Evolutionary conservation across 768 basidiomycete species (phyloP).

Genomic region (Hypholoma sublateritium): DNA sequence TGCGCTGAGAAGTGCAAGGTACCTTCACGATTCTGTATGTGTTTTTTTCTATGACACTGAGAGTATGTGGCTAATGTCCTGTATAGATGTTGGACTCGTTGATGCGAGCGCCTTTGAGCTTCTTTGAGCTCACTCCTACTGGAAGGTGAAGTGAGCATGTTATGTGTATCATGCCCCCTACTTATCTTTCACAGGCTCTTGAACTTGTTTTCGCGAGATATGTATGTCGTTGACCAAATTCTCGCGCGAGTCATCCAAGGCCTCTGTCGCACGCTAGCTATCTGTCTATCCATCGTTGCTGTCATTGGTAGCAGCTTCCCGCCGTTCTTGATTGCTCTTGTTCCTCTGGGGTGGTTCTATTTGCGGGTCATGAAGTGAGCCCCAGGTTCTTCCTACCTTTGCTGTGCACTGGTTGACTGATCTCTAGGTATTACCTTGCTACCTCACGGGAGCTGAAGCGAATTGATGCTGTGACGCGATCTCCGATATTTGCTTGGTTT

Average conservation of each 20-base stretch:
- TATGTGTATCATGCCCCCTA: not conserved
- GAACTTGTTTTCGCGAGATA: slow-evolving; percentile 90
- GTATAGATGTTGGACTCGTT: slow-evolving; percentile 79
- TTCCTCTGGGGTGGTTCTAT: slow-evolving; percentile 83
- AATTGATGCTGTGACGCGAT: slow-evolving; percentile 84
- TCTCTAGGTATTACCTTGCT: slow-evolving; percentile 75
- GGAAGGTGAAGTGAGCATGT: slow-evolving; percentile 52
- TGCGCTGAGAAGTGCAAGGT: slow-evolving; percentile 68
- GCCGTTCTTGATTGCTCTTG: slow-evolving; percentile 70
- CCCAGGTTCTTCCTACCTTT: not conserved
- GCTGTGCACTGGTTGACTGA: not conserved
- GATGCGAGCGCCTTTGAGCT: slow-evolving; percentile 80
- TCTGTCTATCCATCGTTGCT: slow-evolving; percentile 56
- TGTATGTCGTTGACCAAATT: slow-evolving; percentile 82
- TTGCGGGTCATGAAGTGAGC: slow-evolving; percentile 73
- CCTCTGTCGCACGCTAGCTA: slow-evolving; percentile 63
- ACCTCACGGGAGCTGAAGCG: slow-evolving; percentile 89
- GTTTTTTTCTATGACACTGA: not conserved
- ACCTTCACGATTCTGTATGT: slow-evolving; percentile 75
- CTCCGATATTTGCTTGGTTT: slow-evolving; percentile 91
- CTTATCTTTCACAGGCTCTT: slow-evolving; percentile 57
- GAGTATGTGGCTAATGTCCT: slow-evolving; percentile 1
- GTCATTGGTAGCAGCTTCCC: slow-evolving; percentile 87
- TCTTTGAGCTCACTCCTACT: slow-evolving; percentile 88
- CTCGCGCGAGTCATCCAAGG: slow-evolving; percentile 75